Base-by-base conservation (phyloP, 192 early-diverging fungal genomes). In the Linnemannia zychae region DNA sequence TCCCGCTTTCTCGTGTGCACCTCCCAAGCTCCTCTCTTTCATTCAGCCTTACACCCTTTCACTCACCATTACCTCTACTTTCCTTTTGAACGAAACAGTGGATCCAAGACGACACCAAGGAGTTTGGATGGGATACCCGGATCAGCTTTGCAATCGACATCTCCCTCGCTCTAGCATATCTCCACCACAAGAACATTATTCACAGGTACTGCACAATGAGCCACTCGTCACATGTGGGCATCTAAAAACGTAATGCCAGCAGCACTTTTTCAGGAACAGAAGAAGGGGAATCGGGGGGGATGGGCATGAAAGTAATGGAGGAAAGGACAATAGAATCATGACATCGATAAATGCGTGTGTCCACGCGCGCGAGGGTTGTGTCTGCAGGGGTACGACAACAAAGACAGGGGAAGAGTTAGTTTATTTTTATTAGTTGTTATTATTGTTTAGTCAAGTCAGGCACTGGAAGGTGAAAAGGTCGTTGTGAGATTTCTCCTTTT, bases 111-210 rank as follows among this genome's bases (percentile, higher is more conserved):
- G 83, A 79, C 2, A 79, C 69, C 17, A 85, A 85, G 33, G 83
- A 85, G 67, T 85, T 85, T 79, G 83, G 83, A 69, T 85, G 83
- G 83, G 83, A 85, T 31, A 85, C 83, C 36, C 53, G 78, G 33
- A 85, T 85, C 67, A 85, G 83, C 40, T 85, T 85, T 72, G 83
- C 83, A 6, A 85, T 85, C 52, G 83, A 85, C 44, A 85, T 85
- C 28, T 79, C 77, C 2, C 46, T 85, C 47, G 83, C 83, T 16
- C 74, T 85, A 17, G 83, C 83, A 34, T 85, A 85, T 65, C 70
- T 85, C 18, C 83, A 85, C 63, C 83, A 85, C 60, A 85, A 85
- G 40, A 85, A 79, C 49, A 85, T 85, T 37, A 85, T 85, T 47
- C 83, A 85, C 65, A 79, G 83, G 83, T 79, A 79, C n/a, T n/a